Evolutionary conservation across 768 basidiomycete genomes (phyloP).

Genomic region (Lactarius hengduanensis): DNA sequence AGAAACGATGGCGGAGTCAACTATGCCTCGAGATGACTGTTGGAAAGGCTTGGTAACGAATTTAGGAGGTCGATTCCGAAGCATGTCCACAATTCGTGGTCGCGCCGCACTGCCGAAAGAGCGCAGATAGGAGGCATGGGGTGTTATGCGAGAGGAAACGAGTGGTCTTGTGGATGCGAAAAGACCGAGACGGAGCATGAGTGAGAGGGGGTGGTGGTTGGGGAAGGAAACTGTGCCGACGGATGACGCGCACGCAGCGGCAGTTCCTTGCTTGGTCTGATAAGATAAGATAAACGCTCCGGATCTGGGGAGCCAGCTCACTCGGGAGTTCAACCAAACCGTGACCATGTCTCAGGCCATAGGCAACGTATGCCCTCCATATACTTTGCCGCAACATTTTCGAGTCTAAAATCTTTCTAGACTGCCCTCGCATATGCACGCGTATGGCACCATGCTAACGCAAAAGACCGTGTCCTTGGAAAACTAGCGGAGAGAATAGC

Average conservation of each 20-base stretch:
- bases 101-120: conserved; percentile 36
- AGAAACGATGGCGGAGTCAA: conserved; percentile 47
- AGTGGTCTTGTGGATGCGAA: conserved; percentile 31
- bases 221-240: conserved; percentile 3
- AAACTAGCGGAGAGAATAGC: conserved; percentile 94
- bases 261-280: not conserved
- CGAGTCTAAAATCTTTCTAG: conserved; percentile 40
- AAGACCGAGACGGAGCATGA: conserved; percentile 34
- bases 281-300: conserved; percentile 21
- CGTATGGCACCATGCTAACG: conserved; percentile 95
- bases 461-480: conserved; percentile 86
- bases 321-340: not conserved
- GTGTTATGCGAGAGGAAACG: conserved; percentile 29
- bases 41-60: conserved; percentile 32
- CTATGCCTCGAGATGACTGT: conserved; percentile 44
- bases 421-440: conserved; percentile 95
- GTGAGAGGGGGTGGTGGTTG: conserved; percentile 12
- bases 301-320: not conserved
- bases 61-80: conserved; percentile 35
- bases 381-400: not conserved
- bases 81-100: conserved; percentile 34
- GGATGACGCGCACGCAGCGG: conserved; percentile 6
- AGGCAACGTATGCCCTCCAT: conserved; percentile 61
- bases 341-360: conserved; percentile 72
- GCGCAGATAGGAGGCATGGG: conserved; percentile 30